phyloP scores from a whole-genome alignment of 345 rosid species.

The Citrus hindsii region DNA sequence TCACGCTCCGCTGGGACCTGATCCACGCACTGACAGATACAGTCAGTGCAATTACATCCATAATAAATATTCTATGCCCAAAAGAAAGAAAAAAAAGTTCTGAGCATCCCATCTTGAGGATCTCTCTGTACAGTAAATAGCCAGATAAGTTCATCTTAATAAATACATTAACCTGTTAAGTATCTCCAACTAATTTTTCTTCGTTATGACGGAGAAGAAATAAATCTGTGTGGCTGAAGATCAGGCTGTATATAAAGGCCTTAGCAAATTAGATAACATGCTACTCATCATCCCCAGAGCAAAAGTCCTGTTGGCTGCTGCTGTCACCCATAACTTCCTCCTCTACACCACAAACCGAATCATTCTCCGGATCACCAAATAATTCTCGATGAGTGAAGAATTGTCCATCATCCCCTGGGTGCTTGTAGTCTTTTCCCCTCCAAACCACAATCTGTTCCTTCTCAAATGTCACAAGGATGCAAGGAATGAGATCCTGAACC shows the following conservation, averaged over 20 bases:
- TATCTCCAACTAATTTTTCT: neutral
- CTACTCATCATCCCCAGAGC: conserved; percentile 11
- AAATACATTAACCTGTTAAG: neutral
- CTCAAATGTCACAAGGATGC: conserved; percentile 79
- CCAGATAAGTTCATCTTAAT: neutral
- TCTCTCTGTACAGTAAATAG: neutral
- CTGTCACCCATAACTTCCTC: conserved; percentile 8
- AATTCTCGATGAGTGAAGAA: conserved; percentile 29
- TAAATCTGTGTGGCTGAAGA: neutral
- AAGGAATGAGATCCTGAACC: conserved; percentile 77
- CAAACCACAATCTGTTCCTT: conserved; percentile 91
- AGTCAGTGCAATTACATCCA: neutral
- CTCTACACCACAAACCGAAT: neutral
- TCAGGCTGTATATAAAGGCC: neutral
- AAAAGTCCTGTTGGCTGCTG: neutral
- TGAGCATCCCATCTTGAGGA: neutral
- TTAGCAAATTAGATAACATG: neutral
- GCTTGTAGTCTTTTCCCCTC: conserved; percentile 70
- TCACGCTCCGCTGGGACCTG: neutral
- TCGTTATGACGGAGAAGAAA: neutral
- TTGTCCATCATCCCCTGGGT: conserved; percentile 35
- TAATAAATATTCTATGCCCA: neutral
- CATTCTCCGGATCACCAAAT: conserved; percentile 22
- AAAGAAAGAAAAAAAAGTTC: neutral
- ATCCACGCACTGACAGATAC: neutral